phyloP scores from a whole-genome alignment of 2,329 filamentous ascomycete genomes.

The Leptographium galeiforme region DNA sequence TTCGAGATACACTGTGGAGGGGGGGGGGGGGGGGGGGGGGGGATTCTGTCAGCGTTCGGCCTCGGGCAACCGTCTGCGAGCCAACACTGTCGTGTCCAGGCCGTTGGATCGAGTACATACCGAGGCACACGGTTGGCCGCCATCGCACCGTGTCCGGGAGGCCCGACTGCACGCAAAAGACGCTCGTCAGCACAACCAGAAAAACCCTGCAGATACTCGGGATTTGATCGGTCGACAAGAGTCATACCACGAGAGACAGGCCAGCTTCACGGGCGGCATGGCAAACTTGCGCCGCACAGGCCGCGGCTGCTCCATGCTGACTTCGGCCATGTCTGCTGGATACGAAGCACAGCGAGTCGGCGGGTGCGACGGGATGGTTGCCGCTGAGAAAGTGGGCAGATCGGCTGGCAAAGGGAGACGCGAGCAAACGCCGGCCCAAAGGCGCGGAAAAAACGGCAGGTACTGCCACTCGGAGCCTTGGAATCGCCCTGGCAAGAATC shows the following conservation, averaged over 20 bases:
- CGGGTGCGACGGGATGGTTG: neutral
- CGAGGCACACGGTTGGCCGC: slow-evolving; percentile 11
- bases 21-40: neutral
- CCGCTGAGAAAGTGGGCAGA: neutral
- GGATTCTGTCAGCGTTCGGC: neutral
- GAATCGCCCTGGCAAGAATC: no score
- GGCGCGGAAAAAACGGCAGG: neutral
- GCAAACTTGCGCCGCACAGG: slow-evolving; percentile 23
- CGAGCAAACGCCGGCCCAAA: neutral
- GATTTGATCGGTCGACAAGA: neutral
- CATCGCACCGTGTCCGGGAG: slow-evolving; percentile 13
- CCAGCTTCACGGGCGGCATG: slow-evolving; percentile 34
- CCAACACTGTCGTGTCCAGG: no score
- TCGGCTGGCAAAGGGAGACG: neutral
- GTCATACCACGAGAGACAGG: slow-evolving; percentile 33
- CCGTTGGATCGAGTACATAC: slow-evolving; percentile 1
- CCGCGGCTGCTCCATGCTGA: slow-evolving; percentile 3
- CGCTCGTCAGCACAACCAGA: neutral
- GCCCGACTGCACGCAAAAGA: slow-evolving; percentile 9
- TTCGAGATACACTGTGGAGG: slow-evolving; percentile 23
- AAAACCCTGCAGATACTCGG: neutral
- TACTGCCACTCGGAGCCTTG: neutral
- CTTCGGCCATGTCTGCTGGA: slow-evolving; percentile 6
- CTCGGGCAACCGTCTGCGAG: no score
- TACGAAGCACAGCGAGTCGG: neutral